Base-by-base conservation (phyloP, 345 rosid species). In the Diplotaxis tenuifolia region DNA sequence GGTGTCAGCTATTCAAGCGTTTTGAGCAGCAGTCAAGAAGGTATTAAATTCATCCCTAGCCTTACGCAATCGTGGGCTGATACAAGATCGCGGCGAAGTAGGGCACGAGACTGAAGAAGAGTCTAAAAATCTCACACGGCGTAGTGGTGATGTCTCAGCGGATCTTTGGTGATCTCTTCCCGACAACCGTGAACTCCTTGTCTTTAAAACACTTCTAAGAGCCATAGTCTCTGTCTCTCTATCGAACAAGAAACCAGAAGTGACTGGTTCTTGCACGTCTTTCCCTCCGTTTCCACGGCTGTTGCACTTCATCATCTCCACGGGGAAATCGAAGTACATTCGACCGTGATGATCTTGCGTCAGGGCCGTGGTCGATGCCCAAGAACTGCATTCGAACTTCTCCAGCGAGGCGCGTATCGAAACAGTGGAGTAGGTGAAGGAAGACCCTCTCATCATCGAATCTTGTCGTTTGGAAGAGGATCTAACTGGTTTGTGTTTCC, bases 321-420 rank as follows among this genome's bases (percentile, higher is more conserved):
- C 23, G 0, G 96, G 96, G 14, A 83, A 76, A 76, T 92, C 93
- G 6, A 81, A 83, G 82, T 76, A 85, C 20, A 74, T 72, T 14
- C 81, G 82, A 36, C 78, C 81, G 34, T 79, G 84, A 1, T 79
- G 84, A 1, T 80, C 89, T 2, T 72, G 76, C 0, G 79, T 67
- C 0, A 78, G 22, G 10, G 88, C 76, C 10, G 85, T 82, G 0
- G 92, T 83, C 2, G 96, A 90, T 0, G 93, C 96, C 98, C 98
- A 93, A 2, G 96, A 93, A 27, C 92, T 93, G 18, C 96, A 90
- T 73, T 93, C 98, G 15, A 90, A 93, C 21, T 86, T 90, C 78
- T 93, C 98, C 15, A 93, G 32, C 0, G 96, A 93, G 14, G 90
- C 92, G 0, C 89, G 81, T 62, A 89, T 84, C 3, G 98, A 90